These are phyloP conservation scores for Paramyrothecium sp. DNA, from an alignment of 2,329 filamentous ascomycete genomes.

Conservation along the genomic window DNA sequence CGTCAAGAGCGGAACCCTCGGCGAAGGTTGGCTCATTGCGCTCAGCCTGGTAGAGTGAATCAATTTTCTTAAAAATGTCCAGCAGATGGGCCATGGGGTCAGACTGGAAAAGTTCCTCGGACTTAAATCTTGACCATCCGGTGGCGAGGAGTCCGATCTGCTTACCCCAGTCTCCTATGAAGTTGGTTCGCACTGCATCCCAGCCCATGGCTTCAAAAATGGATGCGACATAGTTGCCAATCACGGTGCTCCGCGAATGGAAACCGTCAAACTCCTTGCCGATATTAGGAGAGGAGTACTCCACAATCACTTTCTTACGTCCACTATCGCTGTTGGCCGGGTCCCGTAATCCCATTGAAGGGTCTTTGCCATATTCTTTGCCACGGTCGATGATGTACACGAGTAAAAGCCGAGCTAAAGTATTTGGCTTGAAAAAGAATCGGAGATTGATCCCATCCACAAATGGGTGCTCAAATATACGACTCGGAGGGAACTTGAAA, in stretches of 20 bases:
- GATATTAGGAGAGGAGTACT: conserved; percentile 75
- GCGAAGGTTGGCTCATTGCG: conserved; percentile 53
- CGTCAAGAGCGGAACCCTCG: conserved; percentile 40
- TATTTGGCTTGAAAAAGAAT: conserved; percentile 17
- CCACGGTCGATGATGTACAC: conserved; percentile 19
- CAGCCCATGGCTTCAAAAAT: conserved; percentile 64
- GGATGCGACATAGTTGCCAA: conserved; percentile 67
- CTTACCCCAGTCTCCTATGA: conserved; percentile 74
- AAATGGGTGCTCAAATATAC: conserved; percentile 18
- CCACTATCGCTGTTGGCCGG: conserved; percentile 2
- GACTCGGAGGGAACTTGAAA: conserved; percentile 16
- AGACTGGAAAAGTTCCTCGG: conserved; percentile 58
- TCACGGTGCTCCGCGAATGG: conserved; percentile 69
- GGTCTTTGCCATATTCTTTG: conserved; percentile 17
- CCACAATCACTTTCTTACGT: conserved; percentile 53
- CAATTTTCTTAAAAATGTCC: conserved; percentile 67
- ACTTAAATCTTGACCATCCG: conserved; percentile 65
- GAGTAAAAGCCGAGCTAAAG: conserved; percentile 13
- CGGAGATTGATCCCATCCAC: conserved; percentile 20
- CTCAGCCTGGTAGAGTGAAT: conserved; percentile 59
- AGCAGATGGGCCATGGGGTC: conserved; percentile 69
- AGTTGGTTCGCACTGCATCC: conserved; percentile 69
- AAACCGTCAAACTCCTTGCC: conserved; percentile 70
- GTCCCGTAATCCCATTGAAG: conserved; percentile 12
- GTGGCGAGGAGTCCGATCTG: conserved; percentile 65